A percentile compares a stretch with the other conserved stretches of the same genome.
Evolutionary conservation across 2,329 filamentous ascomycete genomes (phyloP).

Genomic region (Coniochaeta sp.): DNA sequence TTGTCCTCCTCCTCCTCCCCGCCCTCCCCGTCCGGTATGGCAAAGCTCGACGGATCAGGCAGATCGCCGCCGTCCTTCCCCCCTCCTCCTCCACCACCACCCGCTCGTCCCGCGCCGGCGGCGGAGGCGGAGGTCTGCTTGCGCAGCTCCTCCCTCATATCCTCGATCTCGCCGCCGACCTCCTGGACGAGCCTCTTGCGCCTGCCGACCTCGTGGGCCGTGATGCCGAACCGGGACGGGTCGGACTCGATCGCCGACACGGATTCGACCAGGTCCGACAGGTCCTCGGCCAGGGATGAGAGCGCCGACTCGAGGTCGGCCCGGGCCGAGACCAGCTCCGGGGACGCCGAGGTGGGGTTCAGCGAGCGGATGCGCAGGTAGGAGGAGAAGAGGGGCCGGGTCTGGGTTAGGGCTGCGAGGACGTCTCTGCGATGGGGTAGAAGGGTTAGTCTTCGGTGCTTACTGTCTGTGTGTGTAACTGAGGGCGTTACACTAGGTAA

Average conservation of each 20-base stretch:
- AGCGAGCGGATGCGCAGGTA: conserved; percentile 94
- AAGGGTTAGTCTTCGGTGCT: conserved; percentile 1
- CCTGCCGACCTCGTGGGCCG: conserved; percentile 72
- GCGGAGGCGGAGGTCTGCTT: conserved; percentile 42
- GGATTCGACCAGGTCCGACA: conserved; percentile 79
- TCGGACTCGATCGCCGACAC: conserved; percentile 83
- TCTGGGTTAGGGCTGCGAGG: conserved; percentile 69
- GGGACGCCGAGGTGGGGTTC: conserved; percentile 61
- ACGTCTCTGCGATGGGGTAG: conserved; percentile 61
- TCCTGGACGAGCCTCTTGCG: conserved; percentile 79
- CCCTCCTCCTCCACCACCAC: too few species aligned
- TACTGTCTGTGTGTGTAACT: too few species aligned
- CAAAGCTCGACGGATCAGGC: conserved; percentile 47
- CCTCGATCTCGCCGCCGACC: conserved; percentile 79
- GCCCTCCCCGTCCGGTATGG: conserved; percentile 47
- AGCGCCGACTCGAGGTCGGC: conserved; percentile 61
- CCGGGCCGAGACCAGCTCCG: conserved; percentile 76
- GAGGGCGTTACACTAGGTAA: too few species aligned
- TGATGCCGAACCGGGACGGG: conserved; percentile 80
- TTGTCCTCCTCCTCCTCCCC: conserved; percentile 31
- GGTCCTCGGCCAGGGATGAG: conserved; percentile 68
- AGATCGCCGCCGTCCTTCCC: conserved; percentile 30
- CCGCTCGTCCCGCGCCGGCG: too few species aligned
- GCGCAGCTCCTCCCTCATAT: conserved; percentile 77
- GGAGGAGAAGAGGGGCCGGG: conserved; percentile 83